Conservation (phyloP, 306 rosid genomes). For the Gleditsia sinensis region DNA sequence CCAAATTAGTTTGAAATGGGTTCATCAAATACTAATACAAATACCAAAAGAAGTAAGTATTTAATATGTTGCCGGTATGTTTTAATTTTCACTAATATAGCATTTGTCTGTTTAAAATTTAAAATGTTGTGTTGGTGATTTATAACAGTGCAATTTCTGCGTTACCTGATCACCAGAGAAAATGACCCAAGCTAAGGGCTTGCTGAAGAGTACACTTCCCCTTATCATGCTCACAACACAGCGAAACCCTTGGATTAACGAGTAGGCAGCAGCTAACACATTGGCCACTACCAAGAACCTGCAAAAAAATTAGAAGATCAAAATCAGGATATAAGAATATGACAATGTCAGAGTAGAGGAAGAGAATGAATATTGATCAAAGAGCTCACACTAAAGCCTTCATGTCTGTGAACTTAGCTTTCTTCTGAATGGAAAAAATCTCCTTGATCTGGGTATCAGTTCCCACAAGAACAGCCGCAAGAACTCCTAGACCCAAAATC, state of each 20-base stretch:
- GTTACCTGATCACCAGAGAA: conserved; percentile 90
- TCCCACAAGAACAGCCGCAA: conserved; percentile 73
- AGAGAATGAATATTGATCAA: not conserved
- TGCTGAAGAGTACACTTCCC: conserved; percentile 70
- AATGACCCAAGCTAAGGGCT: conserved; percentile 82
- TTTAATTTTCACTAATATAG: no score
- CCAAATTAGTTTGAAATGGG: not conserved
- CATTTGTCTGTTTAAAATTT: no score
- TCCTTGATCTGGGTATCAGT: conserved; percentile 77
- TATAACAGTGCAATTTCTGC: not conserved
- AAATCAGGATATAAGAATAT: not conserved
- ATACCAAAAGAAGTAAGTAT: no score
- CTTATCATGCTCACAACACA: conserved; percentile 60
- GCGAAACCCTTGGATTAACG: conserved; percentile 61
- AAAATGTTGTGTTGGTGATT: no score
- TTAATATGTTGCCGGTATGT: no score
- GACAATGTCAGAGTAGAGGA: not conserved
- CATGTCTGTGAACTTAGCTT: conserved; percentile 79
- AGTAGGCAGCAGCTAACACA: conserved; percentile 71
- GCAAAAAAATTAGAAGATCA: conserved; percentile 21
- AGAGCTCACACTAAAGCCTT: conserved; percentile 75
- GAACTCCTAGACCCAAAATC: conserved; percentile 62
- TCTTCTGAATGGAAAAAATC: conserved; percentile 69
- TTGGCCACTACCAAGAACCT: conserved; percentile 79
- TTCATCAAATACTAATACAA: no score